These are phyloP conservation scores for Phalaenopsis hybrid DNA, from an alignment of 116 monocot genomes.

Conservation along the genomic window DNA sequence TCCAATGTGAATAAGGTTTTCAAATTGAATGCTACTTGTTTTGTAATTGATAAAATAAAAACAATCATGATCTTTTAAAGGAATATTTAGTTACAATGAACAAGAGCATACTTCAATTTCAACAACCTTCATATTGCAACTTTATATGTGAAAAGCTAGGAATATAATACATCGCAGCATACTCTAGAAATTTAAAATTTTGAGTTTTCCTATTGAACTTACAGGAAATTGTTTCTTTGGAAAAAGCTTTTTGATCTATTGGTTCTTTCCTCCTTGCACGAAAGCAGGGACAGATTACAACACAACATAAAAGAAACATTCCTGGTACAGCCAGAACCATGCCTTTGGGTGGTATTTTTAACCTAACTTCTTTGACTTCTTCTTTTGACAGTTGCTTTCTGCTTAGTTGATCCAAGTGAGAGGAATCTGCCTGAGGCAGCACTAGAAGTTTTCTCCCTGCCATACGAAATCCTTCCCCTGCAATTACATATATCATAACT, in stretches of 20 bases:
- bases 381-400: not conserved
- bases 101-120: not conserved
- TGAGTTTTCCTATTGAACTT: constrained; percentile 5
- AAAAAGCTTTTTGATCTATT: constrained; percentile 17
- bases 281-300: constrained; percentile 36
- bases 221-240: constrained; percentile 24
- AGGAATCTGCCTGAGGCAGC: constrained; percentile 5
- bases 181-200: not conserved
- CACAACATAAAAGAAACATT: constrained; percentile 25
- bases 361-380: constrained; percentile 6
- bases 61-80: not conserved
- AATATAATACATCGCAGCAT: not conserved
- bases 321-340: constrained; percentile 26
- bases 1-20: not conserved
- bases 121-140: not conserved
- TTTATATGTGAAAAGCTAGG: not conserved
- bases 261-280: constrained; percentile 23
- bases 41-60: not conserved
- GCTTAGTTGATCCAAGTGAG: constrained; percentile 6
- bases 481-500: not conserved
- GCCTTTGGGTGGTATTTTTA: constrained; percentile 4
- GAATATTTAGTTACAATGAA: not conserved
- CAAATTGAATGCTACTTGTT: not conserved
- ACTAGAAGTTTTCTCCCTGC: constrained; percentile 26
- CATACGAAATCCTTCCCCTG: constrained; percentile 6